Evolutionary conservation across 148 eudicot species (phyloP).

Genomic region (Persicaria tinctoria): DNA sequence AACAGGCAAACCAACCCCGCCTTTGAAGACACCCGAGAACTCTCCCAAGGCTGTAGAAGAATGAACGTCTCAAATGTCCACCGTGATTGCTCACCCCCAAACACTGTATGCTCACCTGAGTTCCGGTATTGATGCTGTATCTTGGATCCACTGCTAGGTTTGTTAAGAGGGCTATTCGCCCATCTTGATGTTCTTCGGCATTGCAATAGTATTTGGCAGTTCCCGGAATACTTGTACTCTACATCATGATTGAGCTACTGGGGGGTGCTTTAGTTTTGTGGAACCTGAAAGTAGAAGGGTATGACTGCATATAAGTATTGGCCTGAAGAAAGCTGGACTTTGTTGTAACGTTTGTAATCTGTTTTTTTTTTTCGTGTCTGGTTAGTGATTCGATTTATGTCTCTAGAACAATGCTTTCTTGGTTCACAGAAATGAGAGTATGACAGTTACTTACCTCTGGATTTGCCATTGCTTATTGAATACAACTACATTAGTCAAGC

Average conservation of each 20-base stretch:
- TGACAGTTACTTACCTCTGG: no score
- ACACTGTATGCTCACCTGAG: background rate
- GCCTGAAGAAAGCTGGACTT: slow-evolving; percentile 3
- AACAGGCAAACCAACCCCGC: slow-evolving; percentile 14
- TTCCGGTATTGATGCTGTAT: background rate
- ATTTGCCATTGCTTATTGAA: no score
- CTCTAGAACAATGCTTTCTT: background rate
- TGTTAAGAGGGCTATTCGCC: background rate
- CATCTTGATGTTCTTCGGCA: background rate
- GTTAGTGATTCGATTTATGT: background rate
- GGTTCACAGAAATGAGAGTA: no score
- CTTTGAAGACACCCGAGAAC: slow-evolving; percentile 64
- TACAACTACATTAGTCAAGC: no score
- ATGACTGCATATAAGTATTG: slow-evolving; percentile 10
- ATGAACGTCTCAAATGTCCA: slow-evolving; percentile 3
- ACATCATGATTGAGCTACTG: slow-evolving; percentile 8
- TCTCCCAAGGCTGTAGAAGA: slow-evolving; percentile 65
- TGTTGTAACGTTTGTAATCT: slow-evolving; percentile 11
- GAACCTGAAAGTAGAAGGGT: slow-evolving; percentile 4
- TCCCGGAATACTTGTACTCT: background rate
- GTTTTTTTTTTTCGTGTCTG: background rate
- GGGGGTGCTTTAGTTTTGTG: background rate
- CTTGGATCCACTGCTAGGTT: background rate
- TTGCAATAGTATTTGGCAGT: background rate
- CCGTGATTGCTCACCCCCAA: background rate